A percentile compares a stretch with the other conserved stretches of the same genome.
phyloP scores from a whole-genome alignment of 2,329 filamentous ascomycete species.

The Calonectria naviculata region DNA sequence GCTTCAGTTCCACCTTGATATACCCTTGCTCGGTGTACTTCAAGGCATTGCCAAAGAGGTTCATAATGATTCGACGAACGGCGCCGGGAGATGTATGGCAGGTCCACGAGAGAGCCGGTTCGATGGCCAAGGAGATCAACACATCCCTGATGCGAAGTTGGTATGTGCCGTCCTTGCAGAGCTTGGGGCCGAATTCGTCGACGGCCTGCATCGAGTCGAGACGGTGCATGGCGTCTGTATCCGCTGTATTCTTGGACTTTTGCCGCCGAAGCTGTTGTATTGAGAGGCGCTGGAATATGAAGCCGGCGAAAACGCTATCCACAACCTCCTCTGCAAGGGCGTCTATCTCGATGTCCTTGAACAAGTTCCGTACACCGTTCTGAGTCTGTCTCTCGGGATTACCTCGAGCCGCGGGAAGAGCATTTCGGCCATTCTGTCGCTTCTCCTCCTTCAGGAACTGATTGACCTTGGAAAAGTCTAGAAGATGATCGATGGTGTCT shows the following conservation, averaged over 20 bases:
- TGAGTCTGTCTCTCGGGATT: background rate
- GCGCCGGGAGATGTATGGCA: conserved; percentile 66
- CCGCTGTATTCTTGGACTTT: conserved; percentile 2
- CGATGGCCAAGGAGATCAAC: conserved; percentile 50
- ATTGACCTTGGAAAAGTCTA: conserved; percentile 67
- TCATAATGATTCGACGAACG: conserved; percentile 67
- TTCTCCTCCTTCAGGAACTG: conserved; percentile 39
- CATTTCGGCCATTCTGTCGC: background rate
- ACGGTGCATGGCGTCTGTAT: background rate
- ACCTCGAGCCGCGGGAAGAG: background rate
- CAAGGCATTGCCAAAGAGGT: conserved; percentile 70
- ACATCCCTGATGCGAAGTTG: conserved; percentile 31
- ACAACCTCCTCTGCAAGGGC: conserved; percentile 35
- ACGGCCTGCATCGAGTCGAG: background rate
- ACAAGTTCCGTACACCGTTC: background rate
- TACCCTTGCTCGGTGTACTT: conserved; percentile 64
- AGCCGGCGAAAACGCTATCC: conserved; percentile 36
- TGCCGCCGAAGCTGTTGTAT: conserved; percentile 26
- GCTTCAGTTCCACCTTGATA: conserved; percentile 44
- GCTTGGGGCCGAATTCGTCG: background rate
- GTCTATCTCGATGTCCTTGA: conserved; percentile 22
- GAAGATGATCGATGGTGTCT: conserved; percentile 64
- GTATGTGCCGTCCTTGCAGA: background rate
- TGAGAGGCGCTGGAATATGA: conserved; percentile 29
- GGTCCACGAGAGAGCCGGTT: conserved; percentile 58